Conservation (phyloP, 1,139 yeast species). For the Scheffersomyces segobiensis region DNA sequence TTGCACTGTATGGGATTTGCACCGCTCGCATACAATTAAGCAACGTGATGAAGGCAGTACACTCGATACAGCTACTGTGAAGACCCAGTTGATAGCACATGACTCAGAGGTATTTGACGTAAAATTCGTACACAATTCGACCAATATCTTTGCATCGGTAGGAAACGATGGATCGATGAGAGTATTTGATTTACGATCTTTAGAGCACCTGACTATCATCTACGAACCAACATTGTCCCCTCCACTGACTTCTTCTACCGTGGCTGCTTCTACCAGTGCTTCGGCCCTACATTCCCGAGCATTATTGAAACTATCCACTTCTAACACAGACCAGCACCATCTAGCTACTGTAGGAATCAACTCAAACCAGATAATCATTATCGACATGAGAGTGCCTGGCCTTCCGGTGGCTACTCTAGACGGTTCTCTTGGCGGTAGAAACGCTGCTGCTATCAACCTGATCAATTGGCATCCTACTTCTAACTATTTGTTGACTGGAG, state of each 20-base stretch:
- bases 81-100: slow-evolving; percentile 94
- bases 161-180: slow-evolving; percentile 96
- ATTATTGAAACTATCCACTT: slow-evolving; percentile 71
- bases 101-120: slow-evolving; percentile 96
- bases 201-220: slow-evolving; percentile 92
- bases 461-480: slow-evolving; percentile 83
- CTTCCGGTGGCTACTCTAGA: slow-evolving; percentile 68
- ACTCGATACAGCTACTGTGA: slow-evolving; percentile 66
- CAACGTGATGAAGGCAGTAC: slow-evolving; percentile 19
- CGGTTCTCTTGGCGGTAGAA: slow-evolving; percentile 57
- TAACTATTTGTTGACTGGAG: slow-evolving; percentile 69
- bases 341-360: slow-evolving; percentile 77
- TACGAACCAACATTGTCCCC: slow-evolving; percentile 56
- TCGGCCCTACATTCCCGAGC: slow-evolving; percentile 46
- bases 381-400: slow-evolving; percentile 90
- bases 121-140: slow-evolving; percentile 71
- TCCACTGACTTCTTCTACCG: slow-evolving; percentile 30
- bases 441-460: slow-evolving; percentile 62
- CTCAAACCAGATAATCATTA: slow-evolving; percentile 62
- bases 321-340: slow-evolving; percentile 78
- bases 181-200: slow-evolving; percentile 82
- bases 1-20: slow-evolving; percentile 92
- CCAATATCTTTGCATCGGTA: slow-evolving; percentile 84
- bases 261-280: neutral
- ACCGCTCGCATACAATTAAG: slow-evolving; percentile 26